A percentile compares a stretch with the other conserved stretches of the same genome.
These are phyloP conservation scores for Pleurozium schreberi DNA, from an alignment of 225 moss, liverwort and hornwort species.

Conservation along the genomic window DNA sequence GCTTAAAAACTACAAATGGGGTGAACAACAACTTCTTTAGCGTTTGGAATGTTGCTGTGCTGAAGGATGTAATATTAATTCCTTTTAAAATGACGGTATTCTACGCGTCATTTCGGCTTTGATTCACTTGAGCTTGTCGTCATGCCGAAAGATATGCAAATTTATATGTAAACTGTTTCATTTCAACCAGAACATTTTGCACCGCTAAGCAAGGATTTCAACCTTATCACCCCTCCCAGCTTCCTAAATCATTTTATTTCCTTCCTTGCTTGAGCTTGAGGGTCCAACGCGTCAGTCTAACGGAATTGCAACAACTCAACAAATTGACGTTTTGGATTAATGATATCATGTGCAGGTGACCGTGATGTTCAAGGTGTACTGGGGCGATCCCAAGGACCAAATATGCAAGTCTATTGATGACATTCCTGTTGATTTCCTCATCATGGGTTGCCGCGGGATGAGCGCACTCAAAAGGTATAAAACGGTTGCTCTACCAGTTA, in stretches of 20 bases:
- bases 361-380: conserved; percentile 61
- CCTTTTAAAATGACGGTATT: too few relatives aligned
- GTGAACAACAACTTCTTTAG: background rate
- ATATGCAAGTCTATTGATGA: conserved; percentile 53
- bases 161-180: background rate
- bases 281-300: background rate
- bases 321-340: too few relatives aligned
- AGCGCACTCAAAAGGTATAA: conserved; percentile 55
- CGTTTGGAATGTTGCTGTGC: background rate
- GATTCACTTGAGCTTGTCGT: background rate
- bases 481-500: background rate
- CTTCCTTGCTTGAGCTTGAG: background rate
- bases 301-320: background rate
- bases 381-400: conserved; percentile 64
- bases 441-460: conserved; percentile 79
- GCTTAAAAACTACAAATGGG: background rate
- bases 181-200: background rate
- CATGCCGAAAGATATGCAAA: too few relatives aligned
- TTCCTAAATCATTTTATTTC: background rate
- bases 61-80: background rate
- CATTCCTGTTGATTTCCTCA: conserved; percentile 52
- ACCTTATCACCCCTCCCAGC: background rate
- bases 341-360: conserved; percentile 19
- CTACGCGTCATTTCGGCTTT: too few relatives aligned
- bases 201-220: background rate